phyloP scores from a whole-genome alignment of 768 basidiomycete genomes.

The Tulasnella sp. region DNA sequence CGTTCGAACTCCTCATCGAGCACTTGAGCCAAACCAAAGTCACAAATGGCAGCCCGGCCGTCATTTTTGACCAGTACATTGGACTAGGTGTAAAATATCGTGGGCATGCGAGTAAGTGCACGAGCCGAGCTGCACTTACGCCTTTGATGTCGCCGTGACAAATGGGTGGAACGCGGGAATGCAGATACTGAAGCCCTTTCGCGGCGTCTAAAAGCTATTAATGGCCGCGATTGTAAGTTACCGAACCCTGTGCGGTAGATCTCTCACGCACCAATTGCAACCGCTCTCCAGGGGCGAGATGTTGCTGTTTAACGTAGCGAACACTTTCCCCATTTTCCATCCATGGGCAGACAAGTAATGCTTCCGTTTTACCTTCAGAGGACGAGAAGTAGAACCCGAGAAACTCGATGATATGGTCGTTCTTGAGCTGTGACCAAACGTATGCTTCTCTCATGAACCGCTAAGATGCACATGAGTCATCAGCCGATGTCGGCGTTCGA shows the following conservation, averaged over 20 bases:
- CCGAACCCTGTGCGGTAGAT: background rate
- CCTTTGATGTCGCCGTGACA: constrained; percentile 22
- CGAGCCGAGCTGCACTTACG: background rate
- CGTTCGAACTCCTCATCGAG: constrained; percentile 11
- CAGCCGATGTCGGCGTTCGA: too few species aligned
- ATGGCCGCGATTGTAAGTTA: background rate
- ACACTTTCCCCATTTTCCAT: background rate
- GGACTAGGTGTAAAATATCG: background rate
- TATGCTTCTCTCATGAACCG: background rate
- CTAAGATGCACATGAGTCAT: background rate
- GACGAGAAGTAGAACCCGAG: background rate
- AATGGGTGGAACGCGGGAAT: constrained; percentile 10
- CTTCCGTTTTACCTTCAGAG: background rate
- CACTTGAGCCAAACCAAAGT: background rate
- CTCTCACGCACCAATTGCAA: background rate
- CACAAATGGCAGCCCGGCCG: background rate
- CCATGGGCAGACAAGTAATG: background rate
- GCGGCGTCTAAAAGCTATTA: constrained; percentile 11
- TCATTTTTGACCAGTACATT: background rate
- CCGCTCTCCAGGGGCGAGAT: background rate
- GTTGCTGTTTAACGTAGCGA: background rate
- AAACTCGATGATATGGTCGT: background rate
- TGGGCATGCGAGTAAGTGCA: background rate
- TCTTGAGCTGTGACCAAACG: background rate
- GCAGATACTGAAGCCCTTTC: background rate